Evolutionary conservation across 208 protist genomes (phyloP).

Genomic region (Trypanosoma rangeli): DNA sequence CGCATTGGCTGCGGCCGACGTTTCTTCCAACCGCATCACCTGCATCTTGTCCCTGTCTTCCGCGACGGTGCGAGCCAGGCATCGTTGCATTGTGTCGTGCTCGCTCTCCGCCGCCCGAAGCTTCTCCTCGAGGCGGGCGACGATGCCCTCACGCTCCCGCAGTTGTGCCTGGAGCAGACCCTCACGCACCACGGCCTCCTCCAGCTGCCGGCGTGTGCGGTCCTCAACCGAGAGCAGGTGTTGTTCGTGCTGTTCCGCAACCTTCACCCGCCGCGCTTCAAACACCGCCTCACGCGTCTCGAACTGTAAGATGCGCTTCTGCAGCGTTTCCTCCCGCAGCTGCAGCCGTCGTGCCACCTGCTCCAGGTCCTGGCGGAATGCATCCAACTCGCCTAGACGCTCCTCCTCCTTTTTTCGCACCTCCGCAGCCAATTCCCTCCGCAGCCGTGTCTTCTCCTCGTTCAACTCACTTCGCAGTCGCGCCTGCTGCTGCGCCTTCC

Average conservation of each 20-base stretch:
- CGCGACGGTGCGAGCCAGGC: conserved; percentile 35
- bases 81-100: conserved; percentile 64
- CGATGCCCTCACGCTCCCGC: conserved; percentile 48
- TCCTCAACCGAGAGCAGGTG: conserved; percentile 66
- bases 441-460: conserved; percentile 56
- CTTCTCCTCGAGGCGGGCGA: conserved; percentile 47
- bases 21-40: conserved; percentile 39
- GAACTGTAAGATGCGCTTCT: conserved; percentile 56
- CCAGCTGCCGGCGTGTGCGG: conserved; percentile 45
- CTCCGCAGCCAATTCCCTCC: conserved; percentile 45
- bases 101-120: conserved; percentile 57
- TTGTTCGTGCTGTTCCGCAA: conserved; percentile 82
- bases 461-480: conserved; percentile 65
- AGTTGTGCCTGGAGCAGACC: conserved; percentile 53
- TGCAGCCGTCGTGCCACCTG: conserved; percentile 61
- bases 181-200: conserved; percentile 47
- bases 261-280: conserved; percentile 56
- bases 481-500: conserved; percentile 89
- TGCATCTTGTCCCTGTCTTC: conserved; percentile 34
- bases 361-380: conserved; percentile 56
- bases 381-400: conserved; percentile 56
- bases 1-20: conserved; percentile 34
- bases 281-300: conserved; percentile 80
- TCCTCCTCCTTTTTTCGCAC: conserved; percentile 32
- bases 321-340: conserved; percentile 52